phyloP scores from a whole-genome alignment of 352 stramenopile genomes.

The Peronospora belbahrii region DNA sequence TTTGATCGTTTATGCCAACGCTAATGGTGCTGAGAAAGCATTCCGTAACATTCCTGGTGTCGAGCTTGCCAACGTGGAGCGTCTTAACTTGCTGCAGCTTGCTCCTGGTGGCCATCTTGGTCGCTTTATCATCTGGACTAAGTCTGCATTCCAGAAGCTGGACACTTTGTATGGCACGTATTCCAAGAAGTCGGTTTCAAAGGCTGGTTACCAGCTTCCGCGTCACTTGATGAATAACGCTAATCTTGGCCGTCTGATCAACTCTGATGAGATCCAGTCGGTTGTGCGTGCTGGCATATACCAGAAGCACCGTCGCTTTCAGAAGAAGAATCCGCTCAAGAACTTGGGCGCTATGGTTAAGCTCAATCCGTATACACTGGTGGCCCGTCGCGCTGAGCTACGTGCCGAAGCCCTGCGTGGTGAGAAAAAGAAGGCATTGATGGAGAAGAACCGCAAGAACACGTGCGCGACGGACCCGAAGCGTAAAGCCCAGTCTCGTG shows the following conservation, averaged over 20 bases:
- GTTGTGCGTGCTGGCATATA: slow-evolving; percentile 93
- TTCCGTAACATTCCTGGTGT: slow-evolving; percentile 98
- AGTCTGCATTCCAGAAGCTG: slow-evolving; percentile 95
- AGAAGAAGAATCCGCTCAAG: slow-evolving; percentile 97
- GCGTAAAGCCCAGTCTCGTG: slow-evolving; percentile 67
- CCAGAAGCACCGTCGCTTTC: slow-evolving; percentile 79
- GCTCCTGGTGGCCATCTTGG: slow-evolving; percentile 97
- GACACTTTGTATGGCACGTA: slow-evolving; percentile 95
- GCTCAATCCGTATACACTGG: slow-evolving; percentile 95
- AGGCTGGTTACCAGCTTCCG: slow-evolving; percentile 91
- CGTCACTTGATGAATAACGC: slow-evolving; percentile 95
- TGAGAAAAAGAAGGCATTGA: slow-evolving; percentile 81
- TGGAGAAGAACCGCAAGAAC: slow-evolving; percentile 82
- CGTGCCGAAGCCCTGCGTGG: slow-evolving; percentile 79
- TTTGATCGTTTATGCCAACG: slow-evolving; percentile 95
- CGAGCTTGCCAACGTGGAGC: slow-evolving; percentile 95
- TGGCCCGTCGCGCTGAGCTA: slow-evolving; percentile 86
- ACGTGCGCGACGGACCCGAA: slow-evolving; percentile 71
- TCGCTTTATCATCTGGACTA: slow-evolving; percentile 98
- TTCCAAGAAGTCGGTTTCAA: slow-evolving; percentile 84
- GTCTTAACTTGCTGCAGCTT: slow-evolving; percentile 96
- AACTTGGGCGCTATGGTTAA: slow-evolving; percentile 94
- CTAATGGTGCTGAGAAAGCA: slow-evolving; percentile 89
- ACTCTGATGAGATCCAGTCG: slow-evolving; percentile 97
- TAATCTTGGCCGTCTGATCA: slow-evolving; percentile 98